Base-by-base conservation (phyloP, 768 basidiomycete species). In the Lepiota brunneoincarnata region DNA sequence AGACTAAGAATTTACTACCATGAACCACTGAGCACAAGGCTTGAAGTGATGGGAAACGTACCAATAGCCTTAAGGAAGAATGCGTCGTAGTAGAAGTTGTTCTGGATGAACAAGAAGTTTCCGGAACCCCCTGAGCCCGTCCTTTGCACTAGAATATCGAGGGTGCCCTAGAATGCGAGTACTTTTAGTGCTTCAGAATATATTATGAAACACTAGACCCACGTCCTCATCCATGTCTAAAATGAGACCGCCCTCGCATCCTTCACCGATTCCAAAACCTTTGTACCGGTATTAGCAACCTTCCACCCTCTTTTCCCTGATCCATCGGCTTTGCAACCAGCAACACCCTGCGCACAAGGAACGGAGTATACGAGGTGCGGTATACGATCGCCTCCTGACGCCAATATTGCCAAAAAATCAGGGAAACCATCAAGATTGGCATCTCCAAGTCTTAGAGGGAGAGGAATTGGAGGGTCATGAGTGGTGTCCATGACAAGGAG, bases 41-140 rank as follows among this genome's bases (percentile, higher is more conserved):
- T 12, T 6, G 3, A 6, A 12, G 28, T 39, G 34, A n/a, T 34
- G 20, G 31, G 36, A 37, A 49, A 70, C 84, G 40, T 39, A 96
- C 95, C 88, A 39, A 94, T 90, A 2, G 97, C 93, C 65, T 98
- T 98, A 49, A 98, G 77, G 81, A 98, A 99, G 76, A 99, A 99
- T 0, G 97, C 96, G 59, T 99, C 97, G 64, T 94, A 94, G 63
- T 96, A 98, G 63, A 95, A 91, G 68, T 98, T 98, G 64, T 99
- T 99, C 71, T 96, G 93, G 44, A 99, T 75, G 64, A 99, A 96
- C 4, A 83, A 63, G 15, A 91, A 71, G 37, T 78, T 82, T 12
- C 87, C 87, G 40, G 68, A 62, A 2, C 80, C 80, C 48, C 84
- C 82, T 3, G 72, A 71, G 1, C 93, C 93, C 0, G 85, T 83